Base-by-base conservation (phyloP, 805 yeast species). In the Wickerhamiella kurtzmanii region DNA sequence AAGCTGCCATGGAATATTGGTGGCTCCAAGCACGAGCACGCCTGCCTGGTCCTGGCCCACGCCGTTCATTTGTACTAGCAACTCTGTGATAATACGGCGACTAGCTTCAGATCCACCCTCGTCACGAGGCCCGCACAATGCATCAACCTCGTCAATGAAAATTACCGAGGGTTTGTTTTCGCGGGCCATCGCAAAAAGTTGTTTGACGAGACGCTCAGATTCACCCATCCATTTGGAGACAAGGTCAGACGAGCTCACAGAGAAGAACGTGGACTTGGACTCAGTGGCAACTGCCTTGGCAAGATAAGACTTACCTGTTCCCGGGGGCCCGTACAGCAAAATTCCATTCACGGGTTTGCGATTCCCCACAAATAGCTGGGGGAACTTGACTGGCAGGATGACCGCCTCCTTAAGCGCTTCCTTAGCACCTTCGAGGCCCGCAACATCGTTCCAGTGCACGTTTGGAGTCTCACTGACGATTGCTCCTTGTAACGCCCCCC, bases 211-310 rank as follows among this genome's bases (percentile, higher is more conserved):
- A 64, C 97, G 78, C 65, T 92, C 98, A 21, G 94, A 80, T 64
- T 92, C 98, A 57, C 98, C 98, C 96, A 89, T 89, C 98, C 98
- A 92, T 64, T 92, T 92, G 54, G 94, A 82, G 2, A 92, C 97
- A 57, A 92, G 73, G 64, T 92, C 98, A 13, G 95, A 83, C 0
- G 96, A 86, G n/a, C 94, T 82, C 1, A 92, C 95, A 2, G 95
- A 83, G 66, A 92, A 92, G 58, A 92, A 92, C 0, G 98, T 92
- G 0, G 96, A 85, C 62, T 89, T 87, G 44, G 97, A 96, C 59
- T 92, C 98, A 0, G 98, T 92, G 21, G 98, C 98, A 6, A 92
- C 97, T 0, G 98, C 98, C 62, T 92, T 92, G 9, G 98, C 98
- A 49, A 92, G 69, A 60, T 80, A 92, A 1, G 97, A 89, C 60